Evolutionary conservation across 345 rosid species (phyloP), one percentile per base, ranked within the genome.

Genomic region (Acer yangbiense): DNA sequence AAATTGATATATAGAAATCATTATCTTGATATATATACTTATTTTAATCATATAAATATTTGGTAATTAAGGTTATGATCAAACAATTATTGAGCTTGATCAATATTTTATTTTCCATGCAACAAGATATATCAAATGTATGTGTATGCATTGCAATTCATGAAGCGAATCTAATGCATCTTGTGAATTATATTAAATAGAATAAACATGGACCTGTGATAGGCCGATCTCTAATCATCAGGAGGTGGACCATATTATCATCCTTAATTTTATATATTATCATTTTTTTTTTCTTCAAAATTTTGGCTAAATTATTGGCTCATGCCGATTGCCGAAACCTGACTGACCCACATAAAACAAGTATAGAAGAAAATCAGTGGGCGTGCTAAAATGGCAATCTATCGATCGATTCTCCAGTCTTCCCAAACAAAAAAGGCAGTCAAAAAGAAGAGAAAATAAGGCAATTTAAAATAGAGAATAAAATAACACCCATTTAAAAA

Each of bases 361-460:
- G 16, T 64, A 64, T 20, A 27, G 54, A 4, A 50, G 54, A 4
- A 13, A 43, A 16, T 17, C 70, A 7, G 32, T 50, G 62, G 48
- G 77, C 71, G 63, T 29, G 77, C 50, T 29, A 65, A 75, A 27
- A 35, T 50, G 77, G 32, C 71, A 29, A 11, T 74, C 62, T 74
- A 32, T 65, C 18, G 50, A 74, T 12, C 20, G 71, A 74, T 13
- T 65, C 46, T 43, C 46, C 46, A 35, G 39, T 35, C 69, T 63
- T 29, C 60, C 69, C 77, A 6, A 17, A 39, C 39, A 52, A 65
- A 16, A 62, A 27, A 46, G 18, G 20, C 77, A 74, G 77, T 63
- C 39, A 73, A 74, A 74, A 48, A 21, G 68, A 48, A n/a, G 21
- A 72, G 8, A 43, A 14, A 3, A 16, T 1, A 14, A 17, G 11